Base-by-base conservation (phyloP, 2,329 filamentous ascomycete species). In the Xylaria arbuscula region DNA sequence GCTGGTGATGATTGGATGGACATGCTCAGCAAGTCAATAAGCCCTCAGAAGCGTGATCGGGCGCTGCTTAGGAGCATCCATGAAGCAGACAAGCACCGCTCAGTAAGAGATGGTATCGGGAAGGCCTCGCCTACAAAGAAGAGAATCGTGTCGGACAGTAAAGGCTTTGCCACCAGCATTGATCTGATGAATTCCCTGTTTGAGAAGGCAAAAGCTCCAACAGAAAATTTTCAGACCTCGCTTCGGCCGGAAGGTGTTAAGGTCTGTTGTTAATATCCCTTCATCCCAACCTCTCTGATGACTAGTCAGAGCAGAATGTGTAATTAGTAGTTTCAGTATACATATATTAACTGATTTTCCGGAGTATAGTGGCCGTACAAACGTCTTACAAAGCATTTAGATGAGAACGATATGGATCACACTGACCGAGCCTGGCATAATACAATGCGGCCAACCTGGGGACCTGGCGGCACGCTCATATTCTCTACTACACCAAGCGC, bases 151-250 rank as follows among this genome's bases (percentile, higher is more conserved):
- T 70, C 80, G 47, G 86, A 88, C 73, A 84, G 86, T 62, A 88
- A 88, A 72, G 90, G 91, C 0, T 95, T 97, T 80, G 88, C 90
- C 22, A 97, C 92, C 22, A 94, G 92, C 76, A 97, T 98, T 81
- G 96, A 98, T 83, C 84, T 98, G 78, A 98, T 97, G 93, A 95
- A 97, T 78, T 97, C 93, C 56, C 84, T 98, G 64, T 98, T 97
- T 81, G 92, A 92, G 79, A 88, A 91, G 80, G 86, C 89, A 71
- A 89, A 88, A 82, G 85, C 84, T 62, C 85, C 85, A 71, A 81
- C 82, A 62, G 84, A 87, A 75, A 87, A 85, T 74, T 78, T 85
- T 63, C 85, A 86, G 76, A 84, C 83, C 71, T 81, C 84, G 42
- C 77, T 83, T 72, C 80, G 85, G 68, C 82, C 84, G 74, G 89